Percentiles rank a stretch among this genome's conserved stretches.
These are phyloP conservation scores for Curvularia hawaiiensis DNA, from an alignment of 2,329 filamentous ascomycete genomes.

Conservation along the genomic window DNA sequence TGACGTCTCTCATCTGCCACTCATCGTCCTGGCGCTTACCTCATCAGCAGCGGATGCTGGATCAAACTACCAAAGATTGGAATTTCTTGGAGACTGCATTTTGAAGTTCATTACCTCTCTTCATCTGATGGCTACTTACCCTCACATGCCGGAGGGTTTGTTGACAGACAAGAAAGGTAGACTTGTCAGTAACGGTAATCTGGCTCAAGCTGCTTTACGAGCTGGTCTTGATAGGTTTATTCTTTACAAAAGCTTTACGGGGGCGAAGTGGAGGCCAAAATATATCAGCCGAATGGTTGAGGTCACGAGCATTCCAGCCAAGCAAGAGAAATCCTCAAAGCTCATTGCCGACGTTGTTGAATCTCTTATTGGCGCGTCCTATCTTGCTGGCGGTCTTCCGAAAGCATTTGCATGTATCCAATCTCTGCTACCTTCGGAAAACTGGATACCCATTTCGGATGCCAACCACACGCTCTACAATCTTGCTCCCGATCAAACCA, in stretches of 20 bases:
- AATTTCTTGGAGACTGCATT: conserved; percentile 85
- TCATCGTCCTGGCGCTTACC: conserved; percentile 73
- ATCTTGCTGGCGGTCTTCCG: conserved; percentile 67
- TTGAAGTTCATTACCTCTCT: conserved; percentile 76
- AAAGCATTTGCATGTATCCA: conserved; percentile 68
- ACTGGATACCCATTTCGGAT: conserved; percentile 40
- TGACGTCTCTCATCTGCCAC: conserved; percentile 50
- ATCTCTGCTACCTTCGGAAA: conserved; percentile 66
- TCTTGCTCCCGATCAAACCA: conserved; percentile 20
- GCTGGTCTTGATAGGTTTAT: conserved; percentile 75
- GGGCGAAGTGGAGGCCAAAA: conserved; percentile 72
- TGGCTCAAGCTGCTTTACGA: conserved; percentile 68
- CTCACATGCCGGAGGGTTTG: conserved; percentile 75
- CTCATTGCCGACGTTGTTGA: conserved; percentile 87
- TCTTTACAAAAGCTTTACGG: conserved; percentile 69
- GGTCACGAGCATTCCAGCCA: conserved; percentile 5
- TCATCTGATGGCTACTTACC: conserved; percentile 66
- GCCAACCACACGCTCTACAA: conserved; percentile 35
- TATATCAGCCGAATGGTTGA: conserved; percentile 58
- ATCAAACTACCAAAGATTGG: conserved; percentile 79
- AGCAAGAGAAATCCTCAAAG: conserved; percentile 69
- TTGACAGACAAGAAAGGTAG: conserved; percentile 71
- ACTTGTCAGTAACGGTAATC: conserved; percentile 75
- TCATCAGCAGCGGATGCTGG: conserved; percentile 64
- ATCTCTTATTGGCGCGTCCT: conserved; percentile 78